Conservation (phyloP, 2,329 filamentous ascomycete species). For the Cladophialophora psammophila region DNA sequence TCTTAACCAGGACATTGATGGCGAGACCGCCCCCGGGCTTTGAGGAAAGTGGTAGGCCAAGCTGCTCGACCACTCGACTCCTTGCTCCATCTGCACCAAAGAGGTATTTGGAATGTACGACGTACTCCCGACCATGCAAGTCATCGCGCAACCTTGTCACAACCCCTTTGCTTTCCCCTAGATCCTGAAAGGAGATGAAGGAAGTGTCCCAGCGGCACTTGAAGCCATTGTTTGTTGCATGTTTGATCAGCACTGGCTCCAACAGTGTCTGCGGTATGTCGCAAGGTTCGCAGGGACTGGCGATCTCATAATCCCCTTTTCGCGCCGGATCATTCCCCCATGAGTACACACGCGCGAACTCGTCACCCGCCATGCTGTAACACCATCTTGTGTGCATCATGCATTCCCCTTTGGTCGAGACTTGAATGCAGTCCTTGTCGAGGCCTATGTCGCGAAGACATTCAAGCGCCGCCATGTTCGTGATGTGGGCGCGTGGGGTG, state of each 20-base stretch:
- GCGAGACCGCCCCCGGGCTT: conserved; percentile 57
- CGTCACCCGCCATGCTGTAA: conserved; percentile 52
- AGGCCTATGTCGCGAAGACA: conserved; percentile 11
- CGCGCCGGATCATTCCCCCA: conserved; percentile 51
- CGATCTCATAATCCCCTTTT: conserved; percentile 51
- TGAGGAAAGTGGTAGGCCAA: conserved; percentile 56
- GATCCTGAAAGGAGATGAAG: conserved; percentile 43
- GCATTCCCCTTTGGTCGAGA: conserved; percentile 44
- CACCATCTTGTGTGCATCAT: conserved; percentile 54
- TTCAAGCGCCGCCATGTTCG: conserved; percentile 22
- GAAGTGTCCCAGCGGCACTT: conserved; percentile 49
- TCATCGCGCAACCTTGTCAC: conserved; percentile 48
- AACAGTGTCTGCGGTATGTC: conserved; percentile 54
- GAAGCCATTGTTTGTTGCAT: conserved; percentile 49
- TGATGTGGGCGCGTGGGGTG: conserved; percentile 30
- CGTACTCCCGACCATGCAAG: conserved; percentile 50
- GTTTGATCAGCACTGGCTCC: conserved; percentile 51
- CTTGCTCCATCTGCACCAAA: conserved; percentile 66
- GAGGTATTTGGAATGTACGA: conserved; percentile 62
- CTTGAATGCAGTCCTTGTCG: conserved; percentile 40
- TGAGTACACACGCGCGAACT: conserved; percentile 51
- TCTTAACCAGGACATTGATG: conserved; percentile 58
- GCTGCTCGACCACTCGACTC: conserved; percentile 55
- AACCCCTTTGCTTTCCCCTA: conserved; percentile 41
- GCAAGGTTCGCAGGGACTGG: conserved; percentile 50